Evolutionary conservation across 768 basidiomycete species (phyloP).

Genomic region (Agrocybe praecox): DNA sequence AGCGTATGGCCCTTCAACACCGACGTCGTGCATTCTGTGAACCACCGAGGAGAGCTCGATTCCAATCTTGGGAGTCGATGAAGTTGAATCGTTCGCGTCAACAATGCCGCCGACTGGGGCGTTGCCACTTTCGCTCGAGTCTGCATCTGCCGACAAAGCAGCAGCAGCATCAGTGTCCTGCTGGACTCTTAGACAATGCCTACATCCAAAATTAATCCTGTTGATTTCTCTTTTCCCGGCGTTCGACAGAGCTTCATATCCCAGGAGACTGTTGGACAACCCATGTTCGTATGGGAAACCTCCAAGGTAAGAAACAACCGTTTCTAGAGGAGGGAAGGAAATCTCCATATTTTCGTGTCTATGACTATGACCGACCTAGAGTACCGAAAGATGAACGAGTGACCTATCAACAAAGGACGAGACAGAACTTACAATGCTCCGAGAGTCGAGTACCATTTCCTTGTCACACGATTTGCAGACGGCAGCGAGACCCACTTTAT

Average conservation of each 20-base stretch:
- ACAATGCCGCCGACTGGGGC: neutral
- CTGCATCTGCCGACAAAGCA: neutral
- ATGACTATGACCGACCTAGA: constrained; percentile 65
- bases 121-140: neutral
- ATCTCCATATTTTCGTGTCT: constrained; percentile 55
- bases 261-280: constrained; percentile 5
- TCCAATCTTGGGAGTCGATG: neutral
- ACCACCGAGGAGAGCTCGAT: constrained; percentile 7
- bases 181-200: constrained; percentile 43
- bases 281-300: constrained; percentile 19
- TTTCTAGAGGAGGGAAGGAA: constrained; percentile 14
- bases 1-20: constrained; percentile 13
- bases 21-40: constrained; percentile 10
- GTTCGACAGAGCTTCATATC: neutral
- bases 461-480: constrained; percentile 53
- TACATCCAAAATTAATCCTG: constrained; percentile 49
- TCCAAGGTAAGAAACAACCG: constrained; percentile 11
- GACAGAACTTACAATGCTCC: constrained; percentile 43
- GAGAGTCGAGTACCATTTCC: constrained; percentile 49
- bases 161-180: constrained; percentile 5
- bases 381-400: neutral
- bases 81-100: neutral
- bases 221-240: constrained; percentile 31
- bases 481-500: constrained; percentile 30
- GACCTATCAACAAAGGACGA: neutral